Base-by-base conservation (phyloP, 2,329 filamentous ascomycete genomes). In the Fusarium falciforme region DNA sequence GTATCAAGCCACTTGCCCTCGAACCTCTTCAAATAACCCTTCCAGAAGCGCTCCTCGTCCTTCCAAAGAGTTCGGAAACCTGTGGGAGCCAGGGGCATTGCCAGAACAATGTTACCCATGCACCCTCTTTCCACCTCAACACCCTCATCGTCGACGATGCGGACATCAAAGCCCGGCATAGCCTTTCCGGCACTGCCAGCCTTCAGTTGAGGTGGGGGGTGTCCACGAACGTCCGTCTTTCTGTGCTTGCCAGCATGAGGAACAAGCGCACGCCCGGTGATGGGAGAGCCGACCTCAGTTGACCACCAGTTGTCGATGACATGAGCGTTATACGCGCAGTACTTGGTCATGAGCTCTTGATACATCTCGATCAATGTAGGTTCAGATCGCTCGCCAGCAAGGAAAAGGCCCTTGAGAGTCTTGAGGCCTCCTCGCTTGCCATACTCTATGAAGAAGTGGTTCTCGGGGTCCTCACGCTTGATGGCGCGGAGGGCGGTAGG, bases 81-180 rank as follows among this genome's bases (percentile, higher is more conserved):
- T 0, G 94, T 96, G 0, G 95, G 96, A 0, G 94, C 94, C 31
- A 98, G 86, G 0, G 96, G 96, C 64, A 94, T 88, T 0, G 87
- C 93, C 61, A 98, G 87, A 11, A 98, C 95, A 70, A 98, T 96
- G 80, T 98, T 98, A 0, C 95, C 96, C 93, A 97, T 97, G 25
- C 85, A 90, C 2, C 93, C 93, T 33, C 83, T 86, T n/a, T 88
- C 82, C 0, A 97, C 86, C 80, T 95, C 92, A 1, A 88, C 87
- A 6, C 95, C 95, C 0, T 90, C 85, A 77, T 98, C 95, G 79
- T 97, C 91, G 4, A 98, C 94, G 16, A 96, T 88, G 17, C 92
- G 89, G 5, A 98, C 93, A 77, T 98, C 94, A 77, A 97, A 98
- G 0, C 95, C 96, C 0, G 95, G 95, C 92, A 97, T 94, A 0